Percentiles rank a stretch among this genome's conserved stretches.
phyloP scores from a whole-genome alignment of 1,284 basidiomycete genomes.

The Ustilago vetiveriae region DNA sequence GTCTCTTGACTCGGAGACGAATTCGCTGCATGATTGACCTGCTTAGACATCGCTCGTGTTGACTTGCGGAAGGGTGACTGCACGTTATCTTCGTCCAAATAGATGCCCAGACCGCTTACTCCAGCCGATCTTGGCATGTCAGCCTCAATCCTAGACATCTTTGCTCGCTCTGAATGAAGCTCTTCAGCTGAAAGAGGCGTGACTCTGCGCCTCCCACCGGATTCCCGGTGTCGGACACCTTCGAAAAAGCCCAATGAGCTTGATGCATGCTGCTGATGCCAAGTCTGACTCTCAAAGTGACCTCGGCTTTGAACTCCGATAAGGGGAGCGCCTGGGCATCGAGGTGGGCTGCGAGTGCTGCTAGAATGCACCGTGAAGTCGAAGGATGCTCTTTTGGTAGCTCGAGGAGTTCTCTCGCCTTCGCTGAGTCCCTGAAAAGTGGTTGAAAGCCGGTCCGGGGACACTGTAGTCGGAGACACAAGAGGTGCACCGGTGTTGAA shows the following conservation, averaged over 20 bases:
- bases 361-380: constrained; percentile 2
- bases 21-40: background rate
- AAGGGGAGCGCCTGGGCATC: constrained; percentile 36
- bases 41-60: background rate
- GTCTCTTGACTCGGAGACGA: background rate
- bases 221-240: background rate
- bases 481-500: constrained; percentile 6
- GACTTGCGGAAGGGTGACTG: constrained; percentile 26
- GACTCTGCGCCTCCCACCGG: background rate
- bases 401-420: constrained; percentile 26
- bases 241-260: constrained; percentile 21
- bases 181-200: background rate
- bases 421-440: constrained; percentile 4
- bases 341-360: background rate
- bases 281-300: constrained; percentile 20
- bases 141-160: constrained; percentile 13
- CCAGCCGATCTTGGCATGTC: constrained; percentile 20
- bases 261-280: constrained; percentile 6
- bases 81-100: constrained; percentile 25
- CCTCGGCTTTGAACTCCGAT: constrained; percentile 21
- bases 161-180: constrained; percentile 10
- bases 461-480: constrained; percentile 11
- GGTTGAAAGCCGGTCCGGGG: background rate
- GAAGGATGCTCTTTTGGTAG: constrained; percentile 11
- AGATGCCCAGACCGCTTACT: constrained; percentile 33